Evolutionary conservation across 306 rosid species (phyloP).

Genomic region (Castanopsis chinensis): DNA sequence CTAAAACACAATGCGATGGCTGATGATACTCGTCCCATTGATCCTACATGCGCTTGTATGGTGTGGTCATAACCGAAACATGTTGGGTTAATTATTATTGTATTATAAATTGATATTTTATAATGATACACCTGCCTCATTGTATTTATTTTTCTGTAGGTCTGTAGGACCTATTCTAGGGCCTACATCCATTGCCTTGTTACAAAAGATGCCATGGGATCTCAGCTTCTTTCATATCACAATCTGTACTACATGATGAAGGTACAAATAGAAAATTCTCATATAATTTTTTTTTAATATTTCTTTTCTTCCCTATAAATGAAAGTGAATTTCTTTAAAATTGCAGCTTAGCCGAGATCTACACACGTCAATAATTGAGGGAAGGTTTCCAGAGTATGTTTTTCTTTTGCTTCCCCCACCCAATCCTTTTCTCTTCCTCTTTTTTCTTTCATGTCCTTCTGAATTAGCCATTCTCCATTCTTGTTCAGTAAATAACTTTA

Average conservation of each 20-base stretch:
- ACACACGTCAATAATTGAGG: slow-evolving; percentile 74
- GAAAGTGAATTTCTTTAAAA: slow-evolving; percentile 13
- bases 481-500: neutral
- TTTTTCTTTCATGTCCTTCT: neutral
- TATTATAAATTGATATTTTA: neutral
- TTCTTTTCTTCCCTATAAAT: slow-evolving; percentile 10
- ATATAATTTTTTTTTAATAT: neutral
- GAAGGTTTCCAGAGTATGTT: slow-evolving; percentile 84
- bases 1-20: slow-evolving; percentile 84
- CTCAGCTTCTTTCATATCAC: slow-evolving; percentile 95
- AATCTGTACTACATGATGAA: slow-evolving; percentile 88
- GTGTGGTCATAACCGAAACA: slow-evolving; percentile 42
- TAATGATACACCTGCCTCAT: slow-evolving; percentile 20
- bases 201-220: slow-evolving; percentile 97
- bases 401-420: neutral
- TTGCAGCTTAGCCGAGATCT: slow-evolving; percentile 88
- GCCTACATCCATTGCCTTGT: slow-evolving; percentile 95
- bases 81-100: slow-evolving; percentile 11
- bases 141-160: slow-evolving; percentile 46
- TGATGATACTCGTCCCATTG: slow-evolving; percentile 88
- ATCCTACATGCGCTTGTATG: slow-evolving; percentile 86
- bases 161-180: slow-evolving; percentile 86
- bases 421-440: slow-evolving; percentile 10
- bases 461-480: slow-evolving; percentile 2
- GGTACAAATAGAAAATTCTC: slow-evolving; percentile 38